Percentiles rank a stretch among this genome's conserved stretches.
Conservation (phyloP, 768 basidiomycete species). For the Suillus lakei region DNA sequence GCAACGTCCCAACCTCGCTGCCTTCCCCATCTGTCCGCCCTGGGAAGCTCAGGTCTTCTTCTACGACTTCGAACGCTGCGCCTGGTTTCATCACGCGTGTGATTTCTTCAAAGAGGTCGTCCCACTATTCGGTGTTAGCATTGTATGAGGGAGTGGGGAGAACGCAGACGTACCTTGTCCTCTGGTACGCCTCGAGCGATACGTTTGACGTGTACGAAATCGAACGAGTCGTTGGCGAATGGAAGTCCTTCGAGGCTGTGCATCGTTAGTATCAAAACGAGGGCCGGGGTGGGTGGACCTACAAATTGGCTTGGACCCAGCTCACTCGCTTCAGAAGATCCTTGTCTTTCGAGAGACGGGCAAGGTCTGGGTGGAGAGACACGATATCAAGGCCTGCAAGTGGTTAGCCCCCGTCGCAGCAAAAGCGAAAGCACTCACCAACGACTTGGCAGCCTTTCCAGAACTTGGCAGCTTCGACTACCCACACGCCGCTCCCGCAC, state of each 20-base stretch:
- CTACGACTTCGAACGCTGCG: slow-evolving; percentile 76
- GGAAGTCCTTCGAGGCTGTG: slow-evolving; percentile 69
- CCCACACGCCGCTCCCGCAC: slow-evolving; percentile 80
- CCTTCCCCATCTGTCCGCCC: slow-evolving; percentile 40
- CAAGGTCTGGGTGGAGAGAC: slow-evolving; percentile 72
- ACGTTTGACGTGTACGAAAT: slow-evolving; percentile 78
- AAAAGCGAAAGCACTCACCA: not conserved
- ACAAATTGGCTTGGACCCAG: slow-evolving; percentile 81
- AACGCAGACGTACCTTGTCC: slow-evolving; percentile 54
- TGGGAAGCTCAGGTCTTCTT: slow-evolving; percentile 78
- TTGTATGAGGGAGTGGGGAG: not conserved
- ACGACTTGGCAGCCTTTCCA: slow-evolving; percentile 56
- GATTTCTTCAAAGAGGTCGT: slow-evolving; percentile 69
- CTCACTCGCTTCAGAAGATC: slow-evolving; percentile 65
- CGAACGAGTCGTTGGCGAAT: slow-evolving; percentile 74
- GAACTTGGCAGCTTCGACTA: slow-evolving; percentile 61
- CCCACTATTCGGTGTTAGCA: slow-evolving; percentile 54
- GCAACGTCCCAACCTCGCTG: slow-evolving; percentile 2
- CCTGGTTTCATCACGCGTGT: slow-evolving; percentile 75
- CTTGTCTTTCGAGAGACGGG: slow-evolving; percentile 51
- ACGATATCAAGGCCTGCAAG: slow-evolving; percentile 74
- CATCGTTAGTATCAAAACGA: too few relatives aligned
- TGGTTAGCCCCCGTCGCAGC: not conserved
- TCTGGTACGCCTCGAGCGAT: slow-evolving; percentile 59
- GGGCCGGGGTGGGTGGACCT: slow-evolving; percentile 35